These are phyloP conservation scores for Stevia rebaudiana DNA, from an alignment of 140 eudicot genomes.

Conservation along the genomic window DNA sequence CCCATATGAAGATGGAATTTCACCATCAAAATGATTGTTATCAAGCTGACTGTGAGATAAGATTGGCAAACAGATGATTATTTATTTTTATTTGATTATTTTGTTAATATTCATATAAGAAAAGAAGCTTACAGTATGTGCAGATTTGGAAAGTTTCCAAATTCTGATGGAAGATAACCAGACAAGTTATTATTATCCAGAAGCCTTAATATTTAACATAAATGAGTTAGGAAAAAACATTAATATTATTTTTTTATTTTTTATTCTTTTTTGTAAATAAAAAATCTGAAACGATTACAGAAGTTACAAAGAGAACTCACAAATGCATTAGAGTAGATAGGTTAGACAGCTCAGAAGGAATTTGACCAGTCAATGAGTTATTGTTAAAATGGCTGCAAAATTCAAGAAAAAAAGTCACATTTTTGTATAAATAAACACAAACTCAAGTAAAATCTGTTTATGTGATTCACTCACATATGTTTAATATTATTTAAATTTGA, in stretches of 20 bases:
- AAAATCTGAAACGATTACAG: background rate
- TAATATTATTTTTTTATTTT: no score
- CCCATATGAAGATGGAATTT: conserved; percentile 64
- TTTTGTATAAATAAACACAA: background rate
- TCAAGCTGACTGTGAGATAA: conserved; percentile 67
- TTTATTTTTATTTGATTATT: background rate
- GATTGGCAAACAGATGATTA: conserved; percentile 3
- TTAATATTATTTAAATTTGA: conserved; percentile 47
- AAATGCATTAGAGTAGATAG: conserved; percentile 54
- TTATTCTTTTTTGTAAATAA: background rate
- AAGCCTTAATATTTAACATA: conserved; percentile 43
- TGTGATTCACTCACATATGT: conserved; percentile 58
- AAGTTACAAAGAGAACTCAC: conserved; percentile 37
- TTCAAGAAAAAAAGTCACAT: background rate
- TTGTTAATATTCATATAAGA: background rate
- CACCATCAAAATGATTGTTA: conserved; percentile 67
- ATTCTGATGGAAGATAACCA: conserved; percentile 73
- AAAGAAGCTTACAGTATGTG: conserved; percentile 50
- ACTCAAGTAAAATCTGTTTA: background rate
- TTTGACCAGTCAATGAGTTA: conserved; percentile 73
- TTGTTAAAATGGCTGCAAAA: conserved; percentile 81
- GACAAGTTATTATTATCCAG: conserved; percentile 73
- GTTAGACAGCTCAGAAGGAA: conserved; percentile 60
- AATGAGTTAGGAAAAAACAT: conserved; percentile 9
- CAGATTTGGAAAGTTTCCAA: conserved; percentile 37